Conservation (phyloP, 305 asterid genomes). For the Fraxinus angustifolia region DNA sequence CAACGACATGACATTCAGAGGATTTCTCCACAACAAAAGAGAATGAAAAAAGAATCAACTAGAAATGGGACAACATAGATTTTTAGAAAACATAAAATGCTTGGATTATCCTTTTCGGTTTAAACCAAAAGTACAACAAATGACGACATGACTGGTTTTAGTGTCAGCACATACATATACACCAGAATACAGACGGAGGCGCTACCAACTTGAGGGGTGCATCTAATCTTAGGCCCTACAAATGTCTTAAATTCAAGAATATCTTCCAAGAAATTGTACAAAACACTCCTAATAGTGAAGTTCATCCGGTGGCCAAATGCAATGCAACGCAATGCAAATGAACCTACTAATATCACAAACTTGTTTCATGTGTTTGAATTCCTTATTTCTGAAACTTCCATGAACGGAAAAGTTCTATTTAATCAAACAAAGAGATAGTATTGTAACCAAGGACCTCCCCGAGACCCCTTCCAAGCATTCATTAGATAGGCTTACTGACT, state of each 20-base stretch:
- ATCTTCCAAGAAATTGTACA: neutral
- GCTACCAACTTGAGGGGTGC: neutral
- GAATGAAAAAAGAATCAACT: neutral
- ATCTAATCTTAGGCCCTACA: neutral
- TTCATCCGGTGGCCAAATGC: neutral
- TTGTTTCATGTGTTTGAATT: neutral
- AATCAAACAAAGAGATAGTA: neutral
- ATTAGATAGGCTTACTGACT: neutral
- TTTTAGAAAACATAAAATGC: neutral
- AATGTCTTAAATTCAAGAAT: neutral
- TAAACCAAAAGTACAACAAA: neutral
- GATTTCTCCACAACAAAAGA: neutral
- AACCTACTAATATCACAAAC: neutral
- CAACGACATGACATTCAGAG: neutral
- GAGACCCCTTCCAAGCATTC: neutral
- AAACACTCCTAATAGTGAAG: neutral
- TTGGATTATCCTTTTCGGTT: neutral
- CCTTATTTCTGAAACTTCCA: neutral
- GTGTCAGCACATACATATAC: neutral
- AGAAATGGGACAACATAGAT: neutral
- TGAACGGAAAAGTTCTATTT: neutral
- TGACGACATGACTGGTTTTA: neutral
- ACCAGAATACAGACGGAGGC: neutral
- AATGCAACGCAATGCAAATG: neutral
- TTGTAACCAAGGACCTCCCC: neutral